These are phyloP conservation scores for Taphrina betulina DNA, from an alignment of 1,139 yeast genomes.

Conservation along the genomic window DNA sequence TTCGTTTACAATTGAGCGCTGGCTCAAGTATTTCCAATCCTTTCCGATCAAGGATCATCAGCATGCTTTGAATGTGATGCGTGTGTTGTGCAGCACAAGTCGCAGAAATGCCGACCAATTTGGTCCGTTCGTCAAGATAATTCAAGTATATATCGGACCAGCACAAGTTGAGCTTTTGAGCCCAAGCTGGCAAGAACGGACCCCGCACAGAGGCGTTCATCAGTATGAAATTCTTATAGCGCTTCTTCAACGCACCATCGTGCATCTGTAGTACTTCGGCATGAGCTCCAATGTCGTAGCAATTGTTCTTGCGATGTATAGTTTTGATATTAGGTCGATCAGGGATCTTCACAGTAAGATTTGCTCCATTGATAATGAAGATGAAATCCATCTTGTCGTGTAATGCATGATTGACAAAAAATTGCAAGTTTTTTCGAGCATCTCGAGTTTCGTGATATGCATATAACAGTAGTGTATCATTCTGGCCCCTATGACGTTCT, in stretches of 20 bases:
- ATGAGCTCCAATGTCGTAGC: slow-evolving; percentile 17
- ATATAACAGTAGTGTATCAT: slow-evolving; percentile 18
- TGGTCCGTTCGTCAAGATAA: slow-evolving; percentile 4
- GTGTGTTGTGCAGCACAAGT: slow-evolving; percentile 10
- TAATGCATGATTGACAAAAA: slow-evolving; percentile 22
- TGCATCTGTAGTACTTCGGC: slow-evolving; percentile 12
- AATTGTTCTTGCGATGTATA: slow-evolving; percentile 8
- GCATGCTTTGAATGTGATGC: slow-evolving; percentile 17
- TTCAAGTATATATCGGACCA: slow-evolving; percentile 18
- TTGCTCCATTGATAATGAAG: slow-evolving; percentile 22
- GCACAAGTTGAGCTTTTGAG: slow-evolving; percentile 4
- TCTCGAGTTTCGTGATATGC: slow-evolving; percentile 18
- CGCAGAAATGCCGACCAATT: slow-evolving; percentile 20
- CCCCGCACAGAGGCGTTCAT: slow-evolving; percentile 20
- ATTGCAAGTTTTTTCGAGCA: slow-evolving; percentile 9
- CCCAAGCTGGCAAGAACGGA: slow-evolving; percentile 30
- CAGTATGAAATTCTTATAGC: slow-evolving; percentile 23
- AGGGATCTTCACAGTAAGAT: slow-evolving; percentile 4
- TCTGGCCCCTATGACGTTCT: no score
- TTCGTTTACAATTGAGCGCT: slow-evolving; percentile 1
- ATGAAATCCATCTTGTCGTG: slow-evolving; percentile 27
- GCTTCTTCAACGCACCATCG: slow-evolving; percentile 1
- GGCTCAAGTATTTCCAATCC: slow-evolving; percentile 25
- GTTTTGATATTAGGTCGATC: slow-evolving; percentile 6
- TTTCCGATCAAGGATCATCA: slow-evolving; percentile 10